These are phyloP conservation scores for Spergularia bocconei DNA, from an alignment of 148 eudicot species.

Conservation along the genomic window DNA sequence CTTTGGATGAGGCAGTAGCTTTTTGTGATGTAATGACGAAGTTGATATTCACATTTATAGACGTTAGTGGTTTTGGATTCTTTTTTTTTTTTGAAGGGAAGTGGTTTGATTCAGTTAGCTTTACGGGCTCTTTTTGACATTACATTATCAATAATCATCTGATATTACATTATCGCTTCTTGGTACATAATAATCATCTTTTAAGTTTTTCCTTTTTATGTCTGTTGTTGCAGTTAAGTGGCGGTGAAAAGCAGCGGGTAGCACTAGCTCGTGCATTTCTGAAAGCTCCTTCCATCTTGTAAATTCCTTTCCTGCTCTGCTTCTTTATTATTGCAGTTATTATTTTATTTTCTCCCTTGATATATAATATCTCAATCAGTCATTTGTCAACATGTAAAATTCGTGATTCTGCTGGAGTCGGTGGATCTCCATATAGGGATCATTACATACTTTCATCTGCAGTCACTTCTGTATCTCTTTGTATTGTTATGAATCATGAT, in stretches of 20 bases:
- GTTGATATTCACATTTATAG: no score
- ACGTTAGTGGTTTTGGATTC: no score
- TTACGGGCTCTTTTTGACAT: background rate
- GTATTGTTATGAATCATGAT: background rate
- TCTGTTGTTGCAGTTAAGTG: slow-evolving; percentile 68
- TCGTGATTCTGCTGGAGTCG: background rate
- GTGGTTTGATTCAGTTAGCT: no score
- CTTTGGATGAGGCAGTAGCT: no score
- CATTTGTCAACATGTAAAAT: background rate
- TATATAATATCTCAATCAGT: background rate
- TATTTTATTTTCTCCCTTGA: background rate
- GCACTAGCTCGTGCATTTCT: slow-evolving; percentile 96
- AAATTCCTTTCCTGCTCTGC: slow-evolving; percentile 27
- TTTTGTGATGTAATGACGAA: no score
- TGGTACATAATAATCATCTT: background rate
- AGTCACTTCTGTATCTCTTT: background rate
- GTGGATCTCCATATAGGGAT: background rate
- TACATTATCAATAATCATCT: no score
- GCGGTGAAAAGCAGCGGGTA: slow-evolving; percentile 99
- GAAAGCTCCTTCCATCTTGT: slow-evolving; percentile 87
- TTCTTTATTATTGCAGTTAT: background rate
- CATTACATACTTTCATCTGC: background rate
- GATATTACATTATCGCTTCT: background rate
- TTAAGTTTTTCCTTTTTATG: slow-evolving; percentile 2
- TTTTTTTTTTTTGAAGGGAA: no score